Evolutionary conservation across 2,329 filamentous ascomycete species (phyloP).

Genomic region (Phaeosphaeria sp.): DNA sequence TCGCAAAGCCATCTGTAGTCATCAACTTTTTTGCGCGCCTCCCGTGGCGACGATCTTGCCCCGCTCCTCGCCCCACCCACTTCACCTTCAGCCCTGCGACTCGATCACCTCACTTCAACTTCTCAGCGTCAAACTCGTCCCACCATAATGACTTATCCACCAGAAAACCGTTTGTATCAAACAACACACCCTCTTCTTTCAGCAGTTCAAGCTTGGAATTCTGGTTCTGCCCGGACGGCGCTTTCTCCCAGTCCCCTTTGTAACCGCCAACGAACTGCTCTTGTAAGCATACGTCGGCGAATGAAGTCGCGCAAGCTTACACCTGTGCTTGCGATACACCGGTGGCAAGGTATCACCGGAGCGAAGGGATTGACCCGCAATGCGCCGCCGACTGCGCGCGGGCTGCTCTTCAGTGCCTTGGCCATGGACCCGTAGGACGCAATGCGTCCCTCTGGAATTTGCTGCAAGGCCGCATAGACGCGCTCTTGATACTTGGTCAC

Average conservation of each 20-base stretch:
- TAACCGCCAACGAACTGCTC: conserved; percentile 67
- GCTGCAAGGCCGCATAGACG: conserved; percentile 75
- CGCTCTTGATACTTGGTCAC: conserved; percentile 49
- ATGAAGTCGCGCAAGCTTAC: conserved; percentile 40
- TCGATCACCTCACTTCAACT: conserved; percentile 21
- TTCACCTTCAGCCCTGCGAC: background rate
- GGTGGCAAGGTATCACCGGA: conserved; percentile 80
- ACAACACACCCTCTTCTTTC: conserved; percentile 68
- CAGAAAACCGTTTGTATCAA: conserved; percentile 67
- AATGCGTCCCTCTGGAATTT: conserved; percentile 76
- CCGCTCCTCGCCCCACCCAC: conserved; percentile 24
- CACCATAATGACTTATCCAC: conserved; percentile 57
- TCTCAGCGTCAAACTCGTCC: conserved; percentile 50
- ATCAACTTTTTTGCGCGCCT: background rate
- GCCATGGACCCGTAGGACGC: conserved; percentile 81
- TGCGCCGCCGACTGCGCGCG: conserved; percentile 79
- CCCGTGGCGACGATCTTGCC: conserved; percentile 7
- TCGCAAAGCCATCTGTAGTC: background rate
- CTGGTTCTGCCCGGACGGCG: conserved; percentile 68
- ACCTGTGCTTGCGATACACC: conserved; percentile 77
- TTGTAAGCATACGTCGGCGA: conserved; percentile 4
- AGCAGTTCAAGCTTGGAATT: conserved; percentile 70
- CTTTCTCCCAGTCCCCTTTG: conserved; percentile 69
- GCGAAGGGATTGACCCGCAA: conserved; percentile 82
- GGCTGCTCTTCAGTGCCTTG: conserved; percentile 71